Conservation (phyloP, 1,284 basidiomycete genomes). For the Ustilago cynodontis region DNA sequence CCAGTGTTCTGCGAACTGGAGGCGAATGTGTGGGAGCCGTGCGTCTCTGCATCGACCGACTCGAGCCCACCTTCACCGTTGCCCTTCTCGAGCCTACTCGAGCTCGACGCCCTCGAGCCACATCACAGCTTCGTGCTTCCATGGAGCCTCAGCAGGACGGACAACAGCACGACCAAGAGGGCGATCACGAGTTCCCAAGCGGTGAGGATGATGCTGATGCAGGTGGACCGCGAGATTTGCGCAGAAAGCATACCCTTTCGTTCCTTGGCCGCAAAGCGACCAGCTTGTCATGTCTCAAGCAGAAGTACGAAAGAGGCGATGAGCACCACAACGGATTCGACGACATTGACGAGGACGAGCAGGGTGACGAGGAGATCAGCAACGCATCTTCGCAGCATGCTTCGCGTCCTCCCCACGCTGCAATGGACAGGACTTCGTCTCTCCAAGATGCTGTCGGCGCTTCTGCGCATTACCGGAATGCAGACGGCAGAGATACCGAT, state of each 20-base stretch:
- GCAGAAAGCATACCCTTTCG: conserved; percentile 72
- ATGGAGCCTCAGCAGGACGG: conserved; percentile 11
- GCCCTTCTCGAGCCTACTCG: conserved; percentile 39
- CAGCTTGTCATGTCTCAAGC: conserved; percentile 70
- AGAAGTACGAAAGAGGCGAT: conserved; percentile 58
- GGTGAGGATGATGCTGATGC: conserved; percentile 16
- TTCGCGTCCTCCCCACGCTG: background rate
- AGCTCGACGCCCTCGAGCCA: conserved; percentile 21
- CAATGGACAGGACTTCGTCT: conserved; percentile 26
- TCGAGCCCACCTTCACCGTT: conserved; percentile 41
- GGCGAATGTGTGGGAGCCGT: conserved; percentile 64
- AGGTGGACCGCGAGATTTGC: conserved; percentile 8
- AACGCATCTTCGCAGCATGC: conserved; percentile 14
- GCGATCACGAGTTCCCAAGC: conserved; percentile 1
- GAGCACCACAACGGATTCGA: conserved; percentile 45
- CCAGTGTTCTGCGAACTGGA: conserved; percentile 79
- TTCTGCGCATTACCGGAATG: background rate
- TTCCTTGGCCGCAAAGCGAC: conserved; percentile 72
- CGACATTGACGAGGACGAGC: conserved; percentile 46
- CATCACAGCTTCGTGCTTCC: conserved; percentile 12
- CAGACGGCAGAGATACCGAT: conserved; percentile 5
- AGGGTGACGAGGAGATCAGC: conserved; percentile 26
- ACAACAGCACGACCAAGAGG: conserved; percentile 13
- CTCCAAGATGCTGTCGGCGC: conserved; percentile 18
- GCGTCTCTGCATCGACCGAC: conserved; percentile 57